Conservation (phyloP, 2,329 filamentous ascomycete genomes). For the Apiospora malaysiana region DNA sequence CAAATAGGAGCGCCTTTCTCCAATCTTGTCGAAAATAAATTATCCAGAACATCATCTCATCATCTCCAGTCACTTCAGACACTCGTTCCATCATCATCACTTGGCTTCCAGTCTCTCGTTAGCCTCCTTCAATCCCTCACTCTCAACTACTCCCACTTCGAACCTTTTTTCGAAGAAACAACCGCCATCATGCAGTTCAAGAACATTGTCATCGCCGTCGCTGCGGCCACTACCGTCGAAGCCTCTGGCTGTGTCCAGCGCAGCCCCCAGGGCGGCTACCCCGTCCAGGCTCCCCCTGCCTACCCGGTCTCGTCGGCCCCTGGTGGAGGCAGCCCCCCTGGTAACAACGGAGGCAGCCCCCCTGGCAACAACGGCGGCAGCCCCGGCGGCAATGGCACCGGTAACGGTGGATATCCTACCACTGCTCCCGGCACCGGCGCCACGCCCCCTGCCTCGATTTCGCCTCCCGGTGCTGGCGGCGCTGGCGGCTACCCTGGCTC, state of each 20-base stretch:
- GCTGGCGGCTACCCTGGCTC: not conserved
- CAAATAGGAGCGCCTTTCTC: not conserved
- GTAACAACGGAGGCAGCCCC: not conserved
- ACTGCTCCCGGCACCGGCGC: not conserved
- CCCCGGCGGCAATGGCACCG: too few relatives aligned
- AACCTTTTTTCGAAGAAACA: not conserved
- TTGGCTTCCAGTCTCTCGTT: slow-evolving; percentile 1
- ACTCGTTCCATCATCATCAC: slow-evolving; percentile 1
- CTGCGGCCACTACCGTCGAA: not conserved
- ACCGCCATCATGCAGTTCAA: slow-evolving; percentile 5
- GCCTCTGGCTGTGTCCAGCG: not conserved
- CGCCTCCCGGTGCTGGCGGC: not conserved
- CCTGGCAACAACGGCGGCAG: not conserved
- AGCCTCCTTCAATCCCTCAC: not conserved
- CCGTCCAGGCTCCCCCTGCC: not conserved
- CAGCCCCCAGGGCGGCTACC: not conserved
- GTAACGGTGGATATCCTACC: not conserved
- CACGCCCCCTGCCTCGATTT: not conserved
- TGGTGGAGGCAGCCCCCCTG: not conserved
- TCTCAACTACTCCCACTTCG: not conserved
- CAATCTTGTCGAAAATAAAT: not conserved
- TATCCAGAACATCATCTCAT: not conserved
- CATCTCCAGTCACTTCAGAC: not conserved
- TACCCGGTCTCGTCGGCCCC: not conserved
- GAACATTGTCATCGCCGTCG: not conserved